phyloP scores from a whole-genome alignment of 176 grass and related monocot species.

The Zea mays region Zm-B73-REFERENCE-NAM-5.0 NC_050097.1:200376001-200376500 shows the following conservation, averaged over 20 bases:
- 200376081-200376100: conserved; percentile 49
- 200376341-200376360: conserved; percentile 34
- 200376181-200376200: conserved; percentile 6
- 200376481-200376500: background rate
- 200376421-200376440: conserved; percentile 38
- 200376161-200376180: conserved; percentile 35
- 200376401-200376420: conserved; percentile 42
- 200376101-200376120: conserved; percentile 30
- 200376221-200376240: conserved; percentile 39
- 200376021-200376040: background rate
- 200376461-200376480: conserved; percentile 21
- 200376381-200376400: conserved; percentile 42
- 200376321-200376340: conserved; percentile 37
- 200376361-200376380: conserved; percentile 40
- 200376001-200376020: background rate
- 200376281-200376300: conserved; percentile 58
- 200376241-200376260: conserved; percentile 83
- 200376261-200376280: conserved; percentile 83
- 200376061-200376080: conserved; percentile 62
- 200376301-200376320: conserved; percentile 41
- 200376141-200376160: conserved; percentile 70
- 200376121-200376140: conserved; percentile 82
- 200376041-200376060: background rate
- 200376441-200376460: conserved; percentile 20
- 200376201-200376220: conserved; percentile 13